Evolutionary conservation across 495 filamentous ascomycete genomes (phyloP).

Genomic region (Diplogelasinospora grovesii): DNA sequence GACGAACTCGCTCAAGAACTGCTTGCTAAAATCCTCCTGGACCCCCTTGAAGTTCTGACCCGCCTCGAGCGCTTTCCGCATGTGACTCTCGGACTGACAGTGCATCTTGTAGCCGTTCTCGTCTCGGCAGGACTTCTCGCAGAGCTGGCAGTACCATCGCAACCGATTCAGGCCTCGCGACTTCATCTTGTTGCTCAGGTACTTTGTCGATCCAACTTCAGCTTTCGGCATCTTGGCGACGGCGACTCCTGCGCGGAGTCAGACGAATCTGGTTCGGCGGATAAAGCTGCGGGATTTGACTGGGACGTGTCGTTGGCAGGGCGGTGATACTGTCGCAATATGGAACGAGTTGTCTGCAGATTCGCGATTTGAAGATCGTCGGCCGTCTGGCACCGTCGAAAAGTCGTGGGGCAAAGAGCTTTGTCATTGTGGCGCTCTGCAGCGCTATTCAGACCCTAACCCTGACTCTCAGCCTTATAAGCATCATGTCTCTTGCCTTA

Average conservation of each 20-base stretch:
- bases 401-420: too few relatives aligned
- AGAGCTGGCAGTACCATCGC: constrained; percentile 52
- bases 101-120: constrained; percentile 78
- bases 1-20: constrained; percentile 80
- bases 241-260: constrained; percentile 21
- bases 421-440: too few relatives aligned
- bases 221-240: constrained; percentile 75
- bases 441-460: constrained; percentile 1
- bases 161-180: constrained; percentile 79
- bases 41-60: constrained; percentile 80
- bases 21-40: constrained; percentile 56
- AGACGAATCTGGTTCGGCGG: constrained; percentile 8
- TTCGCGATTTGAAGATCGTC: too few relatives aligned
- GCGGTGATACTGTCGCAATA: neutral
- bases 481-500: too few relatives aligned
- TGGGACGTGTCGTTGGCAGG: neutral
- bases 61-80: constrained; percentile 76
- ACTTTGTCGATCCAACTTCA: constrained; percentile 81
- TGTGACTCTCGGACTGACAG: constrained; percentile 72
- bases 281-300: neutral
- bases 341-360: too few relatives aligned
- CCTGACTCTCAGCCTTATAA: neutral
- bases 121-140: constrained; percentile 56
- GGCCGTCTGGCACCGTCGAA: too few relatives aligned
- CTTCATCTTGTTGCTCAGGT: constrained; percentile 84